Evolutionary conservation across 116 monocot genomes (phyloP).

Genomic region (Zostera marina): DNA sequence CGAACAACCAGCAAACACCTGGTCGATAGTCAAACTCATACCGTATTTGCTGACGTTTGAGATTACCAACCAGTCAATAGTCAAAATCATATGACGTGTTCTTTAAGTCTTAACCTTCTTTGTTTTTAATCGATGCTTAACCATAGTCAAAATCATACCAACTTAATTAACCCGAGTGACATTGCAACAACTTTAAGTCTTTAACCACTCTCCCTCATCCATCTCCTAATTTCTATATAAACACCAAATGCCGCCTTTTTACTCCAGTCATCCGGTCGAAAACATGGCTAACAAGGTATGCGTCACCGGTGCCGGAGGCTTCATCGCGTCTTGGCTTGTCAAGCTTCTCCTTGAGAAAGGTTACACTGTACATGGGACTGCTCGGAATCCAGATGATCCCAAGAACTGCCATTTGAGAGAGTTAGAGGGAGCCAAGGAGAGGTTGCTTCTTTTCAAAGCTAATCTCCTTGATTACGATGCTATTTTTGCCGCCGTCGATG

Average conservation of each 20-base stretch:
- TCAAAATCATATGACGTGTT: too few relatives aligned
- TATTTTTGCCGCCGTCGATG: neutral
- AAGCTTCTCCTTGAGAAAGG: slow-evolving; percentile 39
- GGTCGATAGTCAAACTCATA: too few relatives aligned
- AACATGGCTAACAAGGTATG: slow-evolving; percentile 8
- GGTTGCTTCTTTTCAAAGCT: slow-evolving; percentile 6
- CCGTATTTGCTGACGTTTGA: too few relatives aligned
- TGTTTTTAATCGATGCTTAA: too few relatives aligned
- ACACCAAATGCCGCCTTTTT: neutral
- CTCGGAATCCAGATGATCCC: slow-evolving; percentile 14
- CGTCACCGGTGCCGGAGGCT: slow-evolving; percentile 41
- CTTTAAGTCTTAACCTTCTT: too few relatives aligned
- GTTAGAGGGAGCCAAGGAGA: slow-evolving; percentile 10
- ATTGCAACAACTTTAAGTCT: neutral
- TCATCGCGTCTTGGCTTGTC: slow-evolving; percentile 41
- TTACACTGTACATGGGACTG: slow-evolving; percentile 22
- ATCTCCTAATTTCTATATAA: neutral
- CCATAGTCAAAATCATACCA: neutral
- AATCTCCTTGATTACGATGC: slow-evolving; percentile 9
- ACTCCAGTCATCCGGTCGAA: neutral
- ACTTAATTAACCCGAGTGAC: too few relatives aligned
- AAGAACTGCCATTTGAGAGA: slow-evolving; percentile 12
- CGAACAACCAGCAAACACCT: too few relatives aligned
- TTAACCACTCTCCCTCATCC: neutral
- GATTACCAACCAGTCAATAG: too few relatives aligned